These are phyloP conservation scores for Casuarina cunninghamiana DNA, from an alignment of 306 rosid species.

Conservation along the genomic window DNA sequence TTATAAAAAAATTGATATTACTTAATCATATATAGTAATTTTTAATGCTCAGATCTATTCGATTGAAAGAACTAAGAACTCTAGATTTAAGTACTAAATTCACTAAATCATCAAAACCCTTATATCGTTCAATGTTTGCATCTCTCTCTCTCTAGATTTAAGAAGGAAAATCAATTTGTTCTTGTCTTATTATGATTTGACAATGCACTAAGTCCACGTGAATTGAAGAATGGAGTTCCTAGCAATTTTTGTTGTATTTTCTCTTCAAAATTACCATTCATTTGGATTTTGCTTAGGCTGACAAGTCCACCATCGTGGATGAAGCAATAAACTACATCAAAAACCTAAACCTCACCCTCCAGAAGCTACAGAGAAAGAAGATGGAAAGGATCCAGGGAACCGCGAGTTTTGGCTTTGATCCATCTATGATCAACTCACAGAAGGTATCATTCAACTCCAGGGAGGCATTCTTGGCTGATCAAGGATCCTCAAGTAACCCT, in stretches of 20 bases:
- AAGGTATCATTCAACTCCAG: conserved; percentile 27
- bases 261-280: not conserved
- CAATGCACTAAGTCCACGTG: too few relatives aligned
- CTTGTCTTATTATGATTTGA: too few relatives aligned
- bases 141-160: too few relatives aligned
- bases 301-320: conserved; percentile 70
- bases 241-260: not conserved
- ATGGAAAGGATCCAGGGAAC: conserved; percentile 39
- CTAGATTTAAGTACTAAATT: too few relatives aligned
- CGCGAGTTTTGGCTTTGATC: conserved; percentile 4
- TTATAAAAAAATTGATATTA: too few relatives aligned
- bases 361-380: conserved; percentile 52
- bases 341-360: conserved; percentile 37
- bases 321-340: conserved; percentile 61
- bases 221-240: too few relatives aligned
- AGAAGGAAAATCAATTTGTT: too few relatives aligned
- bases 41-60: too few relatives aligned
- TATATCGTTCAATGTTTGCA: too few relatives aligned
- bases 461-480: conserved; percentile 41
- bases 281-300: conserved; percentile 37
- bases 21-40: too few relatives aligned
- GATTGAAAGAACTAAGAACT: too few relatives aligned
- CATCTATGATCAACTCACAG: conserved; percentile 10
- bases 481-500: conserved; percentile 28
- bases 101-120: too few relatives aligned